Conservation (phyloP, 495 filamentous ascomycete genomes). For the Aspergillus panamensis region DNA sequence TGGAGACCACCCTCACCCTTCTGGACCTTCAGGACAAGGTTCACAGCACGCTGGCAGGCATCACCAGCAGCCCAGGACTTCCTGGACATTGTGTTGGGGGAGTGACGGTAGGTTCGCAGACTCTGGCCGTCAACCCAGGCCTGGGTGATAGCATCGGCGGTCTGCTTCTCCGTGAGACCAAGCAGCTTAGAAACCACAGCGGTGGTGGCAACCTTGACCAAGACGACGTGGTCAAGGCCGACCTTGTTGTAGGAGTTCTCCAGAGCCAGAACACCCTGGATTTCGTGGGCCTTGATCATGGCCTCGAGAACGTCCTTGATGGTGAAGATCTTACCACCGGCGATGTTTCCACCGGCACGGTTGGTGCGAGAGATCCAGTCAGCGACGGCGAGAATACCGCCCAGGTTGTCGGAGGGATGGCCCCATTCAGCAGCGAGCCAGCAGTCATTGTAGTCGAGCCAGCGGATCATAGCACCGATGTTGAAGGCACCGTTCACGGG, state of each 20-base stretch:
- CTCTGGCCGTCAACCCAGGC: constrained; percentile 96
- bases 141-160: constrained; percentile 91
- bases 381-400: constrained; percentile 90
- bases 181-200: constrained; percentile 94
- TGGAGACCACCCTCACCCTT: constrained; percentile 86
- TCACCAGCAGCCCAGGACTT: constrained; percentile 99
- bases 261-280: constrained; percentile 93
- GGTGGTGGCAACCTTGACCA: constrained; percentile 95
- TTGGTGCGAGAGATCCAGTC: constrained; percentile 98
- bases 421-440: constrained; percentile 99
- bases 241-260: constrained; percentile 99
- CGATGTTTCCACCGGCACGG: constrained; percentile 81
- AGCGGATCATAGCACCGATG: constrained; percentile 96
- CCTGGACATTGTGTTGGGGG: constrained; percentile 97
- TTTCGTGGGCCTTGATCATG: constrained; percentile 99
- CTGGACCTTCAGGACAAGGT: constrained; percentile 89
- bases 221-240: constrained; percentile 92
- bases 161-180: constrained; percentile 83
- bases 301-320: constrained; percentile 89
- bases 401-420: constrained; percentile 94
- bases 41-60: constrained; percentile 94
- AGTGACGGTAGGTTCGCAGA: constrained; percentile 93
- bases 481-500: constrained; percentile 97
- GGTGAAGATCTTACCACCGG: constrained; percentile 79
- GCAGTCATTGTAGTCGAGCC: constrained; percentile 99